Evolutionary conservation across 1,139 yeast genomes (phyloP), one percentile per base, ranked within the genome.

Genomic region (Scheffersomyces lignicola): DNA sequence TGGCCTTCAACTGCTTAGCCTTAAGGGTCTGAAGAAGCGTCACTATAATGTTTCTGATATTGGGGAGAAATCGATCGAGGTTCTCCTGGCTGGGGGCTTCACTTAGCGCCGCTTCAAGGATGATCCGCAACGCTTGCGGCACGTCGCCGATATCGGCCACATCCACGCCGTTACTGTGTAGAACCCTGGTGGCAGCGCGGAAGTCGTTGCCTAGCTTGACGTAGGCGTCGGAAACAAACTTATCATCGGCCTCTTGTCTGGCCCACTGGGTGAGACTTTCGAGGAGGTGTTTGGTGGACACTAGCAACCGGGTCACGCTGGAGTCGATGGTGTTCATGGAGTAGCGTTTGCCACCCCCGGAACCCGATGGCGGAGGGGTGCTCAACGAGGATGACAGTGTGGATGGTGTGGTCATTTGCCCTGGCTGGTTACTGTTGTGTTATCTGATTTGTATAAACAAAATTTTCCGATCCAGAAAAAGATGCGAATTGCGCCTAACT

Each of bases 211-310:
- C 98, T 24, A 94, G 71, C 45, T 80, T 83, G 10, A 94, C 98
- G 56, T 89, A 94, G 5, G 92, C 86, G 54, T 89, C 90, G 3
- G 96, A 87, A 2, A 94, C 97, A 45, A 78, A 88, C 40, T 79
- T 79, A 37, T 90, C 97, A 24, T 83, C 76, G 3, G 88, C 90
- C 23, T 76, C 76, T 18, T 77, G 79, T 40, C 80, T 74, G 1
- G 98, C 92, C 99, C 99, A 94, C 44, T 80, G 89, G 0, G 95
- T 88, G 36, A 94, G 65, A 23, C 89, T 77, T 49, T 87, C 96
- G 11, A 92, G 67, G 11, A 94, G 68, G 42, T 87, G 92, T 50
- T 90, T 90, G 1, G 97, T 90, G 2, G 96, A 86, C 21, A 90
- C 92, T 34, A 94, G 69, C 16, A 90, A 69, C 41, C 88, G 69